Percentiles rank a stretch among this genome's conserved stretches.
Conservation (phyloP, 129 eudicot genomes). For the Solidago caesia region DNA sequence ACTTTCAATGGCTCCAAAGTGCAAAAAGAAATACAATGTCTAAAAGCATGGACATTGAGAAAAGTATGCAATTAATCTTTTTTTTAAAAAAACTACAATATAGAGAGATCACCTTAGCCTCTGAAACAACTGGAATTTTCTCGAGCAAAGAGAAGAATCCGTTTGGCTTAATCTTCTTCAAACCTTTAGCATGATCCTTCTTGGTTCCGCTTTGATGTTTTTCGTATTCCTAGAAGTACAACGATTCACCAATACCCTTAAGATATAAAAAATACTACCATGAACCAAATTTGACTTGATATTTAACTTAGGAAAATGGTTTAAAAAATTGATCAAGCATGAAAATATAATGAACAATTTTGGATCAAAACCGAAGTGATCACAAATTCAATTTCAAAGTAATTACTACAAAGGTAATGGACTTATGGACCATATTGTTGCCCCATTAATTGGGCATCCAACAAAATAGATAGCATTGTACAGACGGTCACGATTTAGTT, state of each 20-base stretch:
- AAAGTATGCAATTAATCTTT: not conserved
- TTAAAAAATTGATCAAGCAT: no score
- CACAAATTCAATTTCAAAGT: not conserved
- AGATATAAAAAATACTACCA: not conserved
- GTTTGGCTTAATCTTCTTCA: constrained; percentile 18
- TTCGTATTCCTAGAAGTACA: constrained; percentile 37
- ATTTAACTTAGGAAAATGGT: not conserved
- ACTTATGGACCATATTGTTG: not conserved
- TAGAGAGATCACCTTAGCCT: constrained; percentile 41
- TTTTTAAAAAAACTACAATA: not conserved
- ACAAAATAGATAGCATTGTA: no score
- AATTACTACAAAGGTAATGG: not conserved
- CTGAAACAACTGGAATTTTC: constrained; percentile 35
- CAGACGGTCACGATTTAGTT: no score
- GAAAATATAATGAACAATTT: not conserved
- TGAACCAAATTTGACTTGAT: not conserved
- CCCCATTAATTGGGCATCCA: no score
- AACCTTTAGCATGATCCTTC: constrained; percentile 27
- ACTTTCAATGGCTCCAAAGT: no score
- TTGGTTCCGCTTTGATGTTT: constrained; percentile 22
- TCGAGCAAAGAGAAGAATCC: constrained; percentile 46
- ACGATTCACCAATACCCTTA: constrained; percentile 1
- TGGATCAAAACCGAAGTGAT: not conserved
- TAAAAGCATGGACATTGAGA: no score
- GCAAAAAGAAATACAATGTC: no score